Evolutionary conservation across 305 asterid species (phyloP).

Genomic region (Rubia balearica): DNA sequence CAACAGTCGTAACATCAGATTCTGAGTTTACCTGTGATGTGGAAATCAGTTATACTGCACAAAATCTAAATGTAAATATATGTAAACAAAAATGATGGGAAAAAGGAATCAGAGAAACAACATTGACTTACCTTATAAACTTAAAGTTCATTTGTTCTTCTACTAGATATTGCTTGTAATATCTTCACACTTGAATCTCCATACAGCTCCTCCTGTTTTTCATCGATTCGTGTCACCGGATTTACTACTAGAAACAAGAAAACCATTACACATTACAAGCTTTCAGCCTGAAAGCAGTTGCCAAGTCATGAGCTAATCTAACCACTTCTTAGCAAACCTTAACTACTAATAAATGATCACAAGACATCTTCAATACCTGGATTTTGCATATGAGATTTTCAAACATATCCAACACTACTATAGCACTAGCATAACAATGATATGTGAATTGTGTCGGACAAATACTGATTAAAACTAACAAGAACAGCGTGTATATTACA

Average conservation of each 20-base stretch:
- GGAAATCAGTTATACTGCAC: conserved; percentile 13
- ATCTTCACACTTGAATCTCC: not conserved
- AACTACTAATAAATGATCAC: too few relatives aligned
- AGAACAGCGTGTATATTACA: too few relatives aligned
- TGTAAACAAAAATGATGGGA: not conserved
- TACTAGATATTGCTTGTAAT: not conserved
- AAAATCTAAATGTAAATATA: not conserved
- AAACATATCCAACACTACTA: too few relatives aligned
- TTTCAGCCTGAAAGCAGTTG: too few relatives aligned
- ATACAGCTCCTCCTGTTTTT: not conserved
- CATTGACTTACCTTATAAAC: not conserved
- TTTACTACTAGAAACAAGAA: not conserved
- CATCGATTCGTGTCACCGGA: not conserved
- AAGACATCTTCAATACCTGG: too few relatives aligned
- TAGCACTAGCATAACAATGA: too few relatives aligned
- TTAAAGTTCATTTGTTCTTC: not conserved
- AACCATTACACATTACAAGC: too few relatives aligned
- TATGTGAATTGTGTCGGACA: too few relatives aligned
- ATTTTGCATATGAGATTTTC: too few relatives aligned
- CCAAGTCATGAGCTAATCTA: too few relatives aligned
- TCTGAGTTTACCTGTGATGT: conserved; percentile 65
- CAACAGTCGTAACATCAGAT: conserved; percentile 55
- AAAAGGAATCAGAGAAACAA: not conserved
- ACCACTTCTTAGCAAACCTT: too few relatives aligned
- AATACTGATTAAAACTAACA: too few relatives aligned